phyloP scores from a whole-genome alignment of 106 monocot genomes.

The Allium sativum region DNA sequence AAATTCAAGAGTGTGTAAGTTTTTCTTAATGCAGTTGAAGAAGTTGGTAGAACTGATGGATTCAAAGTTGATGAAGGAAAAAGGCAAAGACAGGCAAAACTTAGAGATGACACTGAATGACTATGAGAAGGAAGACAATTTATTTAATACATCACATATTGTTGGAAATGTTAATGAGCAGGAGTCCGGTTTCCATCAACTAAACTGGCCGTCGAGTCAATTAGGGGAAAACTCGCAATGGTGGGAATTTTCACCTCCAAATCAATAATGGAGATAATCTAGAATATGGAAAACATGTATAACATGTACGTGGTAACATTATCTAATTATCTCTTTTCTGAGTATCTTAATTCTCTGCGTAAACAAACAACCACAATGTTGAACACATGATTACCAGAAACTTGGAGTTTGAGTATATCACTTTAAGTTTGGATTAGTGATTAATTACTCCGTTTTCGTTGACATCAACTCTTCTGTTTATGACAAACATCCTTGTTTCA shows the following conservation, averaged over 20 bases:
- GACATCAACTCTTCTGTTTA: no score
- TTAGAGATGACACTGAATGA: neutral
- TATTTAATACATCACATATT: neutral
- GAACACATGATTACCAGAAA: no score
- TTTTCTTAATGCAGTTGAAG: constrained; percentile 20
- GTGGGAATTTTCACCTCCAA: constrained; percentile 56
- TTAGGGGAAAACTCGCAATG: constrained; percentile 16
- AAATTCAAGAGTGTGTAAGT: neutral
- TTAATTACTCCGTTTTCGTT: no score
- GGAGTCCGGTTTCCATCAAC: constrained; percentile 8
- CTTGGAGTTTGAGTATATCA: no score
- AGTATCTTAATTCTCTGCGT: no score
- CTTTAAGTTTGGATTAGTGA: no score
- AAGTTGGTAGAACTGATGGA: constrained; percentile 30
- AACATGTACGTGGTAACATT: no score
- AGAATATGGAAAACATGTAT: no score
- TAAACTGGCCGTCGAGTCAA: constrained; percentile 25
- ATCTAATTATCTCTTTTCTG: no score
- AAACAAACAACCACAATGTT: no score
- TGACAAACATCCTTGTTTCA: no score
- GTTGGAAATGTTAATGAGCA: neutral
- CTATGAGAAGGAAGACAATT: constrained; percentile 3
- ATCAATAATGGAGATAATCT: constrained; percentile 5
- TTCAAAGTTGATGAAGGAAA: constrained; percentile 11
- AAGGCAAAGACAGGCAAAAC: neutral